Conservation (phyloP, 129 eudicot genomes). For the Flaveria robusta region DNA sequence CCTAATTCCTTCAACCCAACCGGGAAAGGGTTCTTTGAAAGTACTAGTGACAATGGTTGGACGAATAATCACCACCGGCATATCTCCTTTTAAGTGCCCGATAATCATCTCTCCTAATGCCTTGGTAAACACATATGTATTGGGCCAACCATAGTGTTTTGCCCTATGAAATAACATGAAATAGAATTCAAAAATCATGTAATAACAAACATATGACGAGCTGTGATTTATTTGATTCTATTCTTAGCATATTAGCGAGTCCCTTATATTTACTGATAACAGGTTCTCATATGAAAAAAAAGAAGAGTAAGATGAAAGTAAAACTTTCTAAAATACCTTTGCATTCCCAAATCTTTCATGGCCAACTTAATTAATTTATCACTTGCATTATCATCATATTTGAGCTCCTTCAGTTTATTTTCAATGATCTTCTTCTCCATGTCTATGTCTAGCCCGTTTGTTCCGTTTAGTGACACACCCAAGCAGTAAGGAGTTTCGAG, state of each 20-base stretch:
- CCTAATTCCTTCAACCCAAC: conserved; percentile 98
- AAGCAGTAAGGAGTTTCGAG: conserved; percentile 47
- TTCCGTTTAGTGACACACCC: conserved; percentile 68
- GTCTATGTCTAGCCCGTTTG: conserved; percentile 47
- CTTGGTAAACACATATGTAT: conserved; percentile 88
- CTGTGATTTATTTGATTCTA: no score
- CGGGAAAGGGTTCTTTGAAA: conserved; percentile 77
- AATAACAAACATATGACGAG: no score
- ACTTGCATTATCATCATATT: conserved; percentile 25
- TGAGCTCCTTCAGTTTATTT: conserved; percentile 40
- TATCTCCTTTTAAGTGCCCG: conserved; percentile 42
- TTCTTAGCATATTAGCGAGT: no score
- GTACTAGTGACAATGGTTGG: conserved; percentile 83
- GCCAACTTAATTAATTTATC: conserved; percentile 31
- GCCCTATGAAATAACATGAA: conserved; percentile 41
- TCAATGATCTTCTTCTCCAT: conserved; percentile 51
- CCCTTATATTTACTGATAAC: no score
- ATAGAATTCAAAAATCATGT: no score
- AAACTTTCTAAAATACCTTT: conserved; percentile 41
- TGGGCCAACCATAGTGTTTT: conserved; percentile 85
- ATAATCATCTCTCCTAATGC: conserved; percentile 93
- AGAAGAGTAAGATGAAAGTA: not conserved
- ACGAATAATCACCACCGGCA: conserved; percentile 72
- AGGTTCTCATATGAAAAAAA: no score
- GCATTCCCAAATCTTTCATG: conserved; percentile 68